Conservation (phyloP, 2,329 filamentous ascomycete species). For the Aspergillus proliferans region DNA sequence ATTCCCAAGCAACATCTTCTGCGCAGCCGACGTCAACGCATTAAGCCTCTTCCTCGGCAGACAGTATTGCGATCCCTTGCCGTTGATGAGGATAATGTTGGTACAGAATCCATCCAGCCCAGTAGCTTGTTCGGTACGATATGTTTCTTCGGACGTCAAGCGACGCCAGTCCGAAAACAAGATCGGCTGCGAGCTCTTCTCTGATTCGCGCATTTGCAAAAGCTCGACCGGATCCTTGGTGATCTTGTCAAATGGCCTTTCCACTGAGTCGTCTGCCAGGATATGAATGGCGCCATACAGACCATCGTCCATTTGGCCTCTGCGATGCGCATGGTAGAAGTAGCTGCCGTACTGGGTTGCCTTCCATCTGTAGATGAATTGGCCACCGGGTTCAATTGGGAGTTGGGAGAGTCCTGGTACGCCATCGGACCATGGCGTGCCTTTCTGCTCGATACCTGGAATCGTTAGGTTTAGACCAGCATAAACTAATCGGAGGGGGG, state of each 20-base stretch:
- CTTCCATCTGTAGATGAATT: constrained; percentile 48
- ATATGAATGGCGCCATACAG: constrained; percentile 52
- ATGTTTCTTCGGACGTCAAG: constrained; percentile 43
- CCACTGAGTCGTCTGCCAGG: constrained; percentile 26
- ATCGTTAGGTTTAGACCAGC: background rate
- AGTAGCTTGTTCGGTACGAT: constrained; percentile 16
- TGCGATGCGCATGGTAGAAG: constrained; percentile 55
- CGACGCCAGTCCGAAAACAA: constrained; percentile 52
- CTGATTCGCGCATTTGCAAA: constrained; percentile 44
- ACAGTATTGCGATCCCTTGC: constrained; percentile 51
- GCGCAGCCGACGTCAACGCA: constrained; percentile 22
- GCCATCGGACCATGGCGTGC: constrained; percentile 54
- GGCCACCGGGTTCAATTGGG: constrained; percentile 43
- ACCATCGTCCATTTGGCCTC: constrained; percentile 53
- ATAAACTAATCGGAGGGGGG: background rate
- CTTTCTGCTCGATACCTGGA: constrained; percentile 40
- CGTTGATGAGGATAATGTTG: constrained; percentile 55
- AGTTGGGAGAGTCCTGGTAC: constrained; percentile 50
- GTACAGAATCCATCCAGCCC: constrained; percentile 47
- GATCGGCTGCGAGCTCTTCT: constrained; percentile 40
- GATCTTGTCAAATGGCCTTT: constrained; percentile 48
- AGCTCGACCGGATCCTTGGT: constrained; percentile 30
- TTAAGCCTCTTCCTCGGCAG: constrained; percentile 39
- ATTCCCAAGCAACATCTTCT: constrained; percentile 9
- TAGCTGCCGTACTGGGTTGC: constrained; percentile 52